Evolutionary conservation across 352 stramenopile genomes (phyloP).

Genomic region (Thalassiosira mediterranea): DNA sequence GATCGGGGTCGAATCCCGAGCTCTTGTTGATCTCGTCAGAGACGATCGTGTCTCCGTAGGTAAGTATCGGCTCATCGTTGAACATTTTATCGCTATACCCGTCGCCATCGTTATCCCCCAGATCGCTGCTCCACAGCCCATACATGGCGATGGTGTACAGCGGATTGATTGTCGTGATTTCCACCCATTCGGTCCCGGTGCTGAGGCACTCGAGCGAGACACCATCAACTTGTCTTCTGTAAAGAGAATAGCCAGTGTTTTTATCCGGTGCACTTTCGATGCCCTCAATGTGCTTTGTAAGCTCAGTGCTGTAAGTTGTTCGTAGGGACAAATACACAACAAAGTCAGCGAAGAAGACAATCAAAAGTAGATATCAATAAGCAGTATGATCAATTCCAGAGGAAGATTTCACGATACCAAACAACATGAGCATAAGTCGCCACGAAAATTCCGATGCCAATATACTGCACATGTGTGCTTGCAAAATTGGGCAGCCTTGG

Average conservation of each 20-base stretch:
- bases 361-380: too few species aligned
- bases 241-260: conserved; percentile 16
- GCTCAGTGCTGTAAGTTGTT: conserved; percentile 30
- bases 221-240: conserved; percentile 24
- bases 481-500: too few species aligned
- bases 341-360: background rate
- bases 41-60: conserved; percentile 79
- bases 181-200: conserved; percentile 13
- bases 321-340: too few species aligned
- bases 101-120: conserved; percentile 49
- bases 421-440: too few species aligned
- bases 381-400: too few species aligned
- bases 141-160: conserved; percentile 61
- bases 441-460: too few species aligned
- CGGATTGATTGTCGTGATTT: conserved; percentile 45
- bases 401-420: too few species aligned
- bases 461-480: too few species aligned
- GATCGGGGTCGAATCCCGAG: conserved; percentile 41
- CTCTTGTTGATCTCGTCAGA: conserved; percentile 69
- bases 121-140: conserved; percentile 46
- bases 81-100: conserved; percentile 68
- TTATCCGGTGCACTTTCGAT: conserved; percentile 21
- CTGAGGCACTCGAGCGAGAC: conserved; percentile 48
- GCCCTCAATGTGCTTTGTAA: conserved; percentile 25
- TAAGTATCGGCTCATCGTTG: conserved; percentile 56